Evolutionary conservation across 2,329 filamentous ascomycete genomes (phyloP).

Genomic region (Aspergillus sp.): DNA sequence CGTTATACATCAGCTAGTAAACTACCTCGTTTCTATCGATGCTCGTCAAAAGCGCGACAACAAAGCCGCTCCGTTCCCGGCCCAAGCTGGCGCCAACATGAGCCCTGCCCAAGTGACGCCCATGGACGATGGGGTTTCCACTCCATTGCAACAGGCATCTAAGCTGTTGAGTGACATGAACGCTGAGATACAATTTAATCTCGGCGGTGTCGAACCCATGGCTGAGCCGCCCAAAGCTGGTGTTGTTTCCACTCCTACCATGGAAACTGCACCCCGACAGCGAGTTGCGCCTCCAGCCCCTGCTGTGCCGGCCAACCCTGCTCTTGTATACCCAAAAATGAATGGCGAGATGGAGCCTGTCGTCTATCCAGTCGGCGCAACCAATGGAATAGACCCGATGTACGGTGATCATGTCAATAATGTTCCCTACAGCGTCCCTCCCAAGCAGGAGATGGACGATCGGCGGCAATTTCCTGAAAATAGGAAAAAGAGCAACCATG

Average conservation of each 20-base stretch:
- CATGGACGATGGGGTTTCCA: constrained; percentile 63
- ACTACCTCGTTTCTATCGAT: constrained; percentile 64
- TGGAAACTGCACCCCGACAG: constrained; percentile 51
- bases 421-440: constrained; percentile 78
- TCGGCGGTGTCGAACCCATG: constrained; percentile 65
- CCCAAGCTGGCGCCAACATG: constrained; percentile 42
- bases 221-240: constrained; percentile 58
- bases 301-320: constrained; percentile 49
- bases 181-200: constrained; percentile 63
- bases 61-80: constrained; percentile 46
- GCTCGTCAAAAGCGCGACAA: constrained; percentile 64
- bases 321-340: constrained; percentile 52
- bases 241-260: constrained; percentile 57
- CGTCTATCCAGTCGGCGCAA: constrained; percentile 88
- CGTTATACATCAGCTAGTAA: constrained; percentile 71
- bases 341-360: constrained; percentile 65
- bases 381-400: constrained; percentile 91
- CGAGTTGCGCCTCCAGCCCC: constrained; percentile 44
- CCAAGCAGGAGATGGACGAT: constrained; percentile 59
- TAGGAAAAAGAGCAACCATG: constrained; percentile 61
- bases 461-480: constrained; percentile 50
- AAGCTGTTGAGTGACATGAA: constrained; percentile 67
- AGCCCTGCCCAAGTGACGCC: constrained; percentile 48
- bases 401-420: constrained; percentile 93
- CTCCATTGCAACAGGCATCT: constrained; percentile 66